phyloP scores from a whole-genome alignment of 805 yeast genomes.

The Schwanniomyces vanrijiae region DNA sequence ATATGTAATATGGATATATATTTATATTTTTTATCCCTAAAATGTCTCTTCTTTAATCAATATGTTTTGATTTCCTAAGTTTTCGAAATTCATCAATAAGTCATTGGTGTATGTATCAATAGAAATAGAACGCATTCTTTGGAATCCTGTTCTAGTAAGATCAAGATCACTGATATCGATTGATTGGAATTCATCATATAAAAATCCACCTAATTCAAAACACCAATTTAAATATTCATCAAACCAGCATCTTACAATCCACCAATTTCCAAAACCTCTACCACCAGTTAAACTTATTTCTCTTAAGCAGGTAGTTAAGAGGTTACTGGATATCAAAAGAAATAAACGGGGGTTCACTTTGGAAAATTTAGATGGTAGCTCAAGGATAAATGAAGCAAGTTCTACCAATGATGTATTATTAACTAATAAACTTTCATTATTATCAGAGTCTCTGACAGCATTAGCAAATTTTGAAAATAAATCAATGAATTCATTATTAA shows the following conservation, averaged over 20 bases:
- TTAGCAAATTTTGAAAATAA: constrained; percentile 17
- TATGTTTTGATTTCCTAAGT: constrained; percentile 11
- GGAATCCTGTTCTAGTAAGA: neutral
- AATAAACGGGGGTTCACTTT: constrained; percentile 57
- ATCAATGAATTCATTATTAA: constrained; percentile 34
- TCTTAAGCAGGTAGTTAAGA: constrained; percentile 58
- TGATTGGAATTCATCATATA: constrained; percentile 28
- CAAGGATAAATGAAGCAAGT: constrained; percentile 29
- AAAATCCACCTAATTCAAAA: constrained; percentile 61
- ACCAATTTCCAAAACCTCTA: constrained; percentile 69
- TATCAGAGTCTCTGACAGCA: neutral
- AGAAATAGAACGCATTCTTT: constrained; percentile 3
- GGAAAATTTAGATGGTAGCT: constrained; percentile 48
- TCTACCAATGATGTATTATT: neutral
- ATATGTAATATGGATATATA: neutral
- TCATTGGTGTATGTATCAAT: constrained; percentile 3
- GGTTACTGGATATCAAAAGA: constrained; percentile 50
- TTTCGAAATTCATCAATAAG: constrained; percentile 12
- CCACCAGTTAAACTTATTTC: constrained; percentile 62
- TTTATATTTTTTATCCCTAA: neutral
- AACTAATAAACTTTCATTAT: constrained; percentile 4
- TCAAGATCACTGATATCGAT: neutral
- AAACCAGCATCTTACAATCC: constrained; percentile 73
- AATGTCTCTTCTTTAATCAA: constrained; percentile 9
- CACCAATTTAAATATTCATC: constrained; percentile 71